Base-by-base conservation (phyloP, 2,329 filamentous ascomycete species). In the Zymoseptoria crescenta region DNA sequence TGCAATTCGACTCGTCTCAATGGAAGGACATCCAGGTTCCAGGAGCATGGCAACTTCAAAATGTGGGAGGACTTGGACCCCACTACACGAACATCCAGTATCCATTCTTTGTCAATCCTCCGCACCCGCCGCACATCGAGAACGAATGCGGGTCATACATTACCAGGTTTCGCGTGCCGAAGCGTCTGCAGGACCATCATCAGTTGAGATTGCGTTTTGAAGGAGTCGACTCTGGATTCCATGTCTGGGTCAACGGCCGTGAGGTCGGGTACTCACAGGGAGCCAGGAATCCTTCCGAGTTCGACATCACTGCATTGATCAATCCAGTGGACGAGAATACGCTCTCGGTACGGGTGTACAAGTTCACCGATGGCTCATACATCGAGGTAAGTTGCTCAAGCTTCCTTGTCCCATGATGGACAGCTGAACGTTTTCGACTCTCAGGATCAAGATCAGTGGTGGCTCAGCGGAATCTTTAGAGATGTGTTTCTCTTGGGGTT, bases 201-300 rank as follows among this genome's bases (percentile, higher is more conserved):
- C 84, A 88, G 64, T 72, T 88, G 19, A 77, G 85, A 16, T 73
- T 89, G 21, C 77, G 87, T 10, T 89, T 89, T 61, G 87, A 89
- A 56, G 87, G 87, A 1, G 86, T 89, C 0, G 87, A 89, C 65
- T 86, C 84, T 65, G 83, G 86, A 0, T 89, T 86, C 65, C 85
- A 89, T 69, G 73, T 89, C 10, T 89, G 81, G 79, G 73, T 89
- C 6, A 89, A 89, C 63, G 84, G 84, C 0, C 69, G 75, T 13
- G 73, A 84, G 35, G 75, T 88, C 1, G 87, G 87, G 2, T 89
- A 89, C 66, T 83, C 83, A 2, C 86, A 89, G 67, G 87, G 87
- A 0, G 82, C 82, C 8, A 78, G 87, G 45, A 89, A 89, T 65
- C 79, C 87, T 0, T 80, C 83, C 6, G 87, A 90, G 67, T 89